A percentile compares a stretch with the other conserved stretches of the same genome.
These are phyloP conservation scores for Geotrichum fermentans DNA, from an alignment of 1,139 yeast genomes.

Conservation along the genomic window DNA sequence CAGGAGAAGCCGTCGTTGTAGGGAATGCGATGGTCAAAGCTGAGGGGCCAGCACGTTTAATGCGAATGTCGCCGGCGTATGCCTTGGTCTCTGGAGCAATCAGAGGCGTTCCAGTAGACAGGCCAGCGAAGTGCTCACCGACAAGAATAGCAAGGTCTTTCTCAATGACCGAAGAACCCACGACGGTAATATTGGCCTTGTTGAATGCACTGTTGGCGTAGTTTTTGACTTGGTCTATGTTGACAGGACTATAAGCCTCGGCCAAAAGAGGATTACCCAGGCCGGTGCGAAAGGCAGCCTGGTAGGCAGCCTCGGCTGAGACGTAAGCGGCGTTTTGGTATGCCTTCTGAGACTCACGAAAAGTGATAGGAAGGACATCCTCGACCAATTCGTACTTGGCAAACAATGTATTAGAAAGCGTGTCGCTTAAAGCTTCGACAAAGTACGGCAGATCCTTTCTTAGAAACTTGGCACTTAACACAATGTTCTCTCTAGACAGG, in stretches of 20 bases:
- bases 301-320: slow-evolving; percentile 77
- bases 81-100: slow-evolving; percentile 43
- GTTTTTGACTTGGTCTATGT: slow-evolving; percentile 60
- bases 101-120: slow-evolving; percentile 56
- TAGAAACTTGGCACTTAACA: slow-evolving; percentile 75
- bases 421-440: slow-evolving; percentile 79
- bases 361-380: slow-evolving; percentile 74
- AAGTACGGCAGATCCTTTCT: slow-evolving; percentile 86
- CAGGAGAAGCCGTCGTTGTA: slow-evolving; percentile 58
- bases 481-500: slow-evolving; percentile 79
- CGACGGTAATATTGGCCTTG: slow-evolving; percentile 63
- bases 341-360: slow-evolving; percentile 47
- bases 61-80: slow-evolving; percentile 70
- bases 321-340: slow-evolving; percentile 49
- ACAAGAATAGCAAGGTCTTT: slow-evolving; percentile 67
- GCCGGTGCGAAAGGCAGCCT: slow-evolving; percentile 78
- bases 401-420: slow-evolving; percentile 65
- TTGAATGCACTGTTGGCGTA: slow-evolving; percentile 69
- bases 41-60: slow-evolving; percentile 60
- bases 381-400: slow-evolving; percentile 73
- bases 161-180: slow-evolving; percentile 69
- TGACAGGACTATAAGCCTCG: slow-evolving; percentile 55
- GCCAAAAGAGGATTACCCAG: slow-evolving; percentile 79
- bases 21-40: slow-evolving; percentile 83
- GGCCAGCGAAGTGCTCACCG: slow-evolving; percentile 55